Percentiles rank a stretch among this genome's conserved stretches.
Evolutionary conservation across 148 eudicot species (phyloP).

Genomic region (Heliosperma pusillum): DNA sequence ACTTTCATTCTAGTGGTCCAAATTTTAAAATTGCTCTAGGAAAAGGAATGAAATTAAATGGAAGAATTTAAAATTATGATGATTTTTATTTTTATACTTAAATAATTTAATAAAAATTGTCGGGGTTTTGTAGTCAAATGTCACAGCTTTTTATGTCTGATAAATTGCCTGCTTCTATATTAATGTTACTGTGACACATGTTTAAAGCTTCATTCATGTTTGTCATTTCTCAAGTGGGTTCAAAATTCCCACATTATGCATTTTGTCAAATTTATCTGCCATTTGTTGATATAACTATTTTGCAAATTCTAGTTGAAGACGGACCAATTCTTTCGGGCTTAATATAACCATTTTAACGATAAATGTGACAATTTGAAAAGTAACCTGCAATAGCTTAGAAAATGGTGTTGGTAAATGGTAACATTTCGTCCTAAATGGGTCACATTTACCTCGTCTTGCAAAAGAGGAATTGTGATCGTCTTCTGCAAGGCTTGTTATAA

Average conservation of each 20-base stretch:
- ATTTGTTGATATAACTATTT: too few relatives aligned
- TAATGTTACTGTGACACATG: slow-evolving; percentile 26
- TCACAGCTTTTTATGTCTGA: slow-evolving; percentile 14
- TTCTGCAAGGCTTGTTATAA: too few relatives aligned
- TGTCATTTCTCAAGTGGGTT: slow-evolving; percentile 12
- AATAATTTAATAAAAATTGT: neutral
- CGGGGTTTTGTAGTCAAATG: slow-evolving; percentile 19
- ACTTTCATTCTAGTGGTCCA: neutral
- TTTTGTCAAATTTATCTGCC: neutral
- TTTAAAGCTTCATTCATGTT: slow-evolving; percentile 5
- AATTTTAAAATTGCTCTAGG: slow-evolving; percentile 5
- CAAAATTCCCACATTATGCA: slow-evolving; percentile 10
- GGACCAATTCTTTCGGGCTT: too few relatives aligned
- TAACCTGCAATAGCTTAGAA: too few relatives aligned
- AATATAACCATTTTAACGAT: too few relatives aligned
- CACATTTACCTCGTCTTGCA: too few relatives aligned
- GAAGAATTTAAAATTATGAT: slow-evolving; percentile 1
- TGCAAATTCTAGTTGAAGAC: too few relatives aligned
- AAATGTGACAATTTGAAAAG: too few relatives aligned
- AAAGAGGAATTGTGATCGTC: too few relatives aligned
- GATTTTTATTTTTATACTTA: neutral
- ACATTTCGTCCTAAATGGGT: too few relatives aligned
- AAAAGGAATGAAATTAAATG: slow-evolving; percentile 31
- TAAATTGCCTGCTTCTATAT: slow-evolving; percentile 24
- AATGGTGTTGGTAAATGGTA: too few relatives aligned